Evolutionary conservation across 2,329 filamentous ascomycete species (phyloP).

Genomic region (Calycina marina): DNA sequence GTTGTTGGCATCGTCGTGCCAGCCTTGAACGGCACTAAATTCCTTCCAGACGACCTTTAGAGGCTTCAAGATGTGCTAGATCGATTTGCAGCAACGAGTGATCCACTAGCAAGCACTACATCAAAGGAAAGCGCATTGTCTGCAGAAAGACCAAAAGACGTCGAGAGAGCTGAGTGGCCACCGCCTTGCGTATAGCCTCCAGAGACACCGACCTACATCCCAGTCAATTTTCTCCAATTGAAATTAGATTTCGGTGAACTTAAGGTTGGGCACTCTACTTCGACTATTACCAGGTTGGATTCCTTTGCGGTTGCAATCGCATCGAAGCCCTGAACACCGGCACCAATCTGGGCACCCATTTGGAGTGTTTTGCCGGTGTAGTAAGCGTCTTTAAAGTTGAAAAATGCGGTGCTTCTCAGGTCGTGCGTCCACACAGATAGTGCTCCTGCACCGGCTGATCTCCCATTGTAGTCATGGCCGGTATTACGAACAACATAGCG

Average conservation of each 20-base stretch:
- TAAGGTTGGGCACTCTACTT: conserved; percentile 39
- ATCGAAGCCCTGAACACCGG: conserved; percentile 37
- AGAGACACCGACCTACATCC: conserved; percentile 40
- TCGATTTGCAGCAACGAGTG: conserved; percentile 33
- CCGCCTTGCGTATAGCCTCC: conserved; percentile 48
- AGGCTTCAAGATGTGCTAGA: conserved; percentile 22
- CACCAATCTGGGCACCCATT: conserved; percentile 36
- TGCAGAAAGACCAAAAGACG: conserved; percentile 40
- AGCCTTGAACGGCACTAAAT: conserved; percentile 20
- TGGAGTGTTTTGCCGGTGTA: conserved; percentile 39
- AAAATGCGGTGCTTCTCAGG: conserved; percentile 31
- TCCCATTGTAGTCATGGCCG: conserved; percentile 41
- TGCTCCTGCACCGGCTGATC: conserved; percentile 45
- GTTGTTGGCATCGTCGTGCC: conserved; percentile 20
- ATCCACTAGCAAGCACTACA: conserved; percentile 37
- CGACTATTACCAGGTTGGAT: conserved; percentile 30
- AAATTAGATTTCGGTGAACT: no score
- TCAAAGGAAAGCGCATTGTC: conserved; percentile 43
- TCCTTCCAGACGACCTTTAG: conserved; percentile 22
- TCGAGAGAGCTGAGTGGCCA: conserved; percentile 39
- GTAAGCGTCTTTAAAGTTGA: conserved; percentile 25
- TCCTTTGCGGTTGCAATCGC: conserved; percentile 27
- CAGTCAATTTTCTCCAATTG: no score
- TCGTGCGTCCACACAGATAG: conserved; percentile 42
- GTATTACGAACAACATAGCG: conserved; percentile 38